Evolutionary conservation across 208 protist genomes (phyloP).

Genomic region (Trichomonas gallinae): DNA sequence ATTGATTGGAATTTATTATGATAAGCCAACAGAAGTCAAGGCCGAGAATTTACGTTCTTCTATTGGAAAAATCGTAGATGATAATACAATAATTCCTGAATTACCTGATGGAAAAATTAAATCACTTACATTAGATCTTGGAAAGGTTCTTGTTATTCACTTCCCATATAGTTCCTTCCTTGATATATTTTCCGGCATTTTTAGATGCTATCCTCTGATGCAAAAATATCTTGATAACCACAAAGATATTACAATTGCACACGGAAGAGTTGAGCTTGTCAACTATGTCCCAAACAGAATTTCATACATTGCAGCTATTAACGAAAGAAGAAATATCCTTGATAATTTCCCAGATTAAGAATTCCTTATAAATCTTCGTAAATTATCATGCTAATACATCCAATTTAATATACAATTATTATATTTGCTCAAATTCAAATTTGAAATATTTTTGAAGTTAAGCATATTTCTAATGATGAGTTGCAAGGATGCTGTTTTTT

Average conservation of each 20-base stretch:
- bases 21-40: neutral
- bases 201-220: neutral
- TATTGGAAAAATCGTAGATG: neutral
- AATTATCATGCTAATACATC: too few species aligned
- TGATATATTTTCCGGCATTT: neutral
- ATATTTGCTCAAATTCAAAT: too few species aligned
- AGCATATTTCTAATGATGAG: too few species aligned
- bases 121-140: neutral
- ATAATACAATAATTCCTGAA: neutral
- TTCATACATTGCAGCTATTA: neutral
- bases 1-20: neutral
- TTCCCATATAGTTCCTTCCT: neutral
- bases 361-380: too few species aligned
- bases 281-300: neutral
- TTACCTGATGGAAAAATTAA: neutral
- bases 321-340: neutral
- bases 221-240: neutral
- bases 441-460: too few species aligned
- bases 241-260: neutral
- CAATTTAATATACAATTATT: too few species aligned
- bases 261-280: neutral
- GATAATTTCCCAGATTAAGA: neutral
- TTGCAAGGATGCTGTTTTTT: too few species aligned
- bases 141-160: neutral
- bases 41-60: neutral